These are phyloP conservation scores for Penicillium parvum DNA, from an alignment of 495 filamentous ascomycete genomes.

Conservation along the genomic window DNA sequence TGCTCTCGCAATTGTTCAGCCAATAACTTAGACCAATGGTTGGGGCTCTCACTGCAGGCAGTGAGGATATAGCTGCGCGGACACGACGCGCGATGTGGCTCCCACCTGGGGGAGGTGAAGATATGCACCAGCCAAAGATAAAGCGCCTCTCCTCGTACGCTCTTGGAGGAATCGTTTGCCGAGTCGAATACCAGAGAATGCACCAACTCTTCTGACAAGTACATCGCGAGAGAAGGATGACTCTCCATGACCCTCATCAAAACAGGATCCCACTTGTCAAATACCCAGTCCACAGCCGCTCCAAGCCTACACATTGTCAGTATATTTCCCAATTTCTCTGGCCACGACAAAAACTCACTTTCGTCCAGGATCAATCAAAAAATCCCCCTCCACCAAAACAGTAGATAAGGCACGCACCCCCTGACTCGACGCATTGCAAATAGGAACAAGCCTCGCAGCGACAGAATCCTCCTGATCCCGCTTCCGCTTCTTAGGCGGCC, in stretches of 20 bases:
- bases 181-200: slow-evolving; percentile 27
- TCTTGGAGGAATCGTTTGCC: slow-evolving; percentile 10
- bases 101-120: slow-evolving; percentile 32
- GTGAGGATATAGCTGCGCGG: slow-evolving; percentile 32
- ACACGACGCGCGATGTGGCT: slow-evolving; percentile 19
- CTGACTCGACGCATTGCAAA: slow-evolving; percentile 21
- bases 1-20: slow-evolving; percentile 16
- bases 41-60: slow-evolving; percentile 30
- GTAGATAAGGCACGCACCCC: slow-evolving; percentile 22
- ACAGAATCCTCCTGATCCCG: slow-evolving; percentile 22
- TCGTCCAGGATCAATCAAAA: slow-evolving; percentile 27
- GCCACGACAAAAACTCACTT: slow-evolving; percentile 25
- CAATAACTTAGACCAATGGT: slow-evolving; percentile 30
- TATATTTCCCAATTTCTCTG: neutral
- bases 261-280: slow-evolving; percentile 35
- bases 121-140: slow-evolving; percentile 43
- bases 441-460: slow-evolving; percentile 25
- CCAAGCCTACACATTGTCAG: slow-evolving; percentile 26
- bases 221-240: slow-evolving; percentile 28
- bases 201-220: slow-evolving; percentile 34
- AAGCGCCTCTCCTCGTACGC: slow-evolving; percentile 26
- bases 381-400: slow-evolving; percentile 26
- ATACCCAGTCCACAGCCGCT: slow-evolving; percentile 25
- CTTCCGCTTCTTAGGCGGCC: slow-evolving; percentile 32
- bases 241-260: slow-evolving; percentile 29